phyloP scores from a whole-genome alignment of 164 flowering plant species.

The Echeveria elegans region DNA sequence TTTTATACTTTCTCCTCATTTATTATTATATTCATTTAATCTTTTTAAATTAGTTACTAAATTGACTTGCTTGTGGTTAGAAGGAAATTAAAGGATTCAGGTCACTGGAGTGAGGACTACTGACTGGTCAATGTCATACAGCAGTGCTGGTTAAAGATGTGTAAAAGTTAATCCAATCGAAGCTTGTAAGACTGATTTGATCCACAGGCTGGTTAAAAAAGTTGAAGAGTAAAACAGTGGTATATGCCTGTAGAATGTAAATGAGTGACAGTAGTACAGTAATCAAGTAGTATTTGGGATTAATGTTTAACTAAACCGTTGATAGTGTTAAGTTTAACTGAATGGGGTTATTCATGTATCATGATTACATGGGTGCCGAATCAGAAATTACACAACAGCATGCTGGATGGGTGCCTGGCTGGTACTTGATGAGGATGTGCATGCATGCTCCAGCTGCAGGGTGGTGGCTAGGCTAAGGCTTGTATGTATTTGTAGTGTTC shows the following conservation, averaged over 20 bases:
- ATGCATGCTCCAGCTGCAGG: slow-evolving; percentile 6
- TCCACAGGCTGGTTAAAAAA: not conserved
- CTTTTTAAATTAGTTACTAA: no score
- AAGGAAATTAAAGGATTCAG: not conserved
- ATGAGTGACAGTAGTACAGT: no score
- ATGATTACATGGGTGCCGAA: slow-evolving; percentile 1
- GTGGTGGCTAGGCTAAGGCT: not conserved
- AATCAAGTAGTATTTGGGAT: no score
- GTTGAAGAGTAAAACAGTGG: not conserved
- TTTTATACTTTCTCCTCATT: no score
- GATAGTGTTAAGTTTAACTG: not conserved
- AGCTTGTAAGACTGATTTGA: not conserved
- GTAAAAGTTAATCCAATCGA: no score
- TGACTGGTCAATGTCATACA: not conserved
- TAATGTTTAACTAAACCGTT: not conserved
- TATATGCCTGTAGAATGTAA: not conserved
- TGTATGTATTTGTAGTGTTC: not conserved
- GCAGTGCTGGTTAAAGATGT: not conserved
- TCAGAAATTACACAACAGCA: not conserved
- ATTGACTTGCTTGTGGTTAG: not conserved
- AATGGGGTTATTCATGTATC: not conserved
- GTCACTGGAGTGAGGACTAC: no score
- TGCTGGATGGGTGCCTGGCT: not conserved
- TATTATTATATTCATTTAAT: no score
- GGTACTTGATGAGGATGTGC: not conserved